phyloP scores from a whole-genome alignment of 2,329 filamentous ascomycete genomes.

The Ascochyta pisi region DNA sequence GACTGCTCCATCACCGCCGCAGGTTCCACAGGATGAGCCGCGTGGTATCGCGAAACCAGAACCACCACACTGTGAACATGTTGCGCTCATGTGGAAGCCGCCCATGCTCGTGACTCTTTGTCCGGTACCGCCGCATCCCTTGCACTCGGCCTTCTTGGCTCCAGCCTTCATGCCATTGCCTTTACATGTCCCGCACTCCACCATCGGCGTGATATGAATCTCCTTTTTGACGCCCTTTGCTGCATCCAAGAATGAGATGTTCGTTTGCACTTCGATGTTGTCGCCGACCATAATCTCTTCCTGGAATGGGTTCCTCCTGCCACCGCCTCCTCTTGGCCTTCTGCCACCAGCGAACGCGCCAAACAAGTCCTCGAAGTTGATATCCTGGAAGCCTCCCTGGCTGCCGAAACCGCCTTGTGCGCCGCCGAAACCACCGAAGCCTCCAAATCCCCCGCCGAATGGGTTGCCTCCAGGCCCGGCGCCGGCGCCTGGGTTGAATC shows the following conservation, averaged over 20 bases:
- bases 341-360: conserved; percentile 76
- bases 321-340: conserved; percentile 53
- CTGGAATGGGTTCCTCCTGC: conserved; percentile 73
- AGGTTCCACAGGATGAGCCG: conserved; percentile 81
- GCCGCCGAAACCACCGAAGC: conserved; percentile 56
- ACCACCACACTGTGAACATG: conserved; percentile 82
- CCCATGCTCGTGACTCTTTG: conserved; percentile 88
- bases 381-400: conserved; percentile 76
- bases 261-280: conserved; percentile 92
- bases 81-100: conserved; percentile 94
- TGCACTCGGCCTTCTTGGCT: conserved; percentile 74
- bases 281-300: conserved; percentile 88
- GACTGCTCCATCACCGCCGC: conserved; percentile 82
- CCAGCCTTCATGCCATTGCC: conserved; percentile 87
- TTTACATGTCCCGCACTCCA: conserved; percentile 80
- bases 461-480: conserved; percentile 65
- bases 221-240: conserved; percentile 89
- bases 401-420: conserved; percentile 68
- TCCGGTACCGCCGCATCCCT: conserved; percentile 83
- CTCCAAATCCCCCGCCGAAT: conserved; percentile 63
- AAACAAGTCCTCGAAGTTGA: conserved; percentile 97
- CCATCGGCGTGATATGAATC: conserved; percentile 83
- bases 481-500: conserved; percentile 78
- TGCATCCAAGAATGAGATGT: conserved; percentile 93
- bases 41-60: conserved; percentile 77